Evolutionary conservation across 2,329 filamentous ascomycete genomes (phyloP).

Genomic region (Aureobasidium sp.): DNA sequence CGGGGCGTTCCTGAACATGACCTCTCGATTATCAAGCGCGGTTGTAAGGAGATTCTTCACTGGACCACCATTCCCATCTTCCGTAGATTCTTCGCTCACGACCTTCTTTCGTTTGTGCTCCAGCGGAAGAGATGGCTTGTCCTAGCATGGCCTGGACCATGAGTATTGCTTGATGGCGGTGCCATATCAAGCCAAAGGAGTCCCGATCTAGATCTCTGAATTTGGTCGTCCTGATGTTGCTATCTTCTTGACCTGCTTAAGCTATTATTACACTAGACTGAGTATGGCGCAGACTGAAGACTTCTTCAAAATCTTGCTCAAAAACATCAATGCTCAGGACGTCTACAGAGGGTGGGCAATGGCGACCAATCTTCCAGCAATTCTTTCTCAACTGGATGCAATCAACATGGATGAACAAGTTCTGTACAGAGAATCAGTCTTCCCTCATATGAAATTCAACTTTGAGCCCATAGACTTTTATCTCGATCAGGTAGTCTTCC

Average conservation of each 20-base stretch:
- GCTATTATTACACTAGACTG: conserved; percentile 59
- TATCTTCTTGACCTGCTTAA: conserved; percentile 56
- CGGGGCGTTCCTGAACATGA: background rate
- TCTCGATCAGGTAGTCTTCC: conserved; percentile 58
- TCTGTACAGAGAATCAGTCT: conserved; percentile 17
- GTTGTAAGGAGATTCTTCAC: background rate
- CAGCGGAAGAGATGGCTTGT: conserved; percentile 61
- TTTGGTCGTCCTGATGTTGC: conserved; percentile 61
- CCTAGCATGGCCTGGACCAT: conserved; percentile 39
- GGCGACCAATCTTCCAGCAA: conserved; percentile 12
- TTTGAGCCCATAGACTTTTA: conserved; percentile 57
- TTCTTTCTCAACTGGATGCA: conserved; percentile 19
- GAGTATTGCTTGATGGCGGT: conserved; percentile 53
- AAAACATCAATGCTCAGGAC: conserved; percentile 18
- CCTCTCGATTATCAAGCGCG: background rate
- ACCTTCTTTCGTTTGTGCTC: conserved; percentile 51
- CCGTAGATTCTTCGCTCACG: conserved; percentile 53
- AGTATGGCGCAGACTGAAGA: conserved; percentile 36
- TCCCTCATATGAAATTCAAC: conserved; percentile 39
- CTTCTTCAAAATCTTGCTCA: conserved; percentile 17
- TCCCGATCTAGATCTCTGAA: conserved; percentile 53
- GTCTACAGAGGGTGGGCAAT: conserved; percentile 21
- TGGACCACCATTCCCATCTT: conserved; percentile 42
- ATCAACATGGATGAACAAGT: conserved; percentile 21
- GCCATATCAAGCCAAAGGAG: conserved; percentile 58